Percentiles rank a stretch among this genome's conserved stretches.
phyloP scores from a whole-genome alignment of 129 eudicot genomes.

The Heracleum sosnowskyi region DNA sequence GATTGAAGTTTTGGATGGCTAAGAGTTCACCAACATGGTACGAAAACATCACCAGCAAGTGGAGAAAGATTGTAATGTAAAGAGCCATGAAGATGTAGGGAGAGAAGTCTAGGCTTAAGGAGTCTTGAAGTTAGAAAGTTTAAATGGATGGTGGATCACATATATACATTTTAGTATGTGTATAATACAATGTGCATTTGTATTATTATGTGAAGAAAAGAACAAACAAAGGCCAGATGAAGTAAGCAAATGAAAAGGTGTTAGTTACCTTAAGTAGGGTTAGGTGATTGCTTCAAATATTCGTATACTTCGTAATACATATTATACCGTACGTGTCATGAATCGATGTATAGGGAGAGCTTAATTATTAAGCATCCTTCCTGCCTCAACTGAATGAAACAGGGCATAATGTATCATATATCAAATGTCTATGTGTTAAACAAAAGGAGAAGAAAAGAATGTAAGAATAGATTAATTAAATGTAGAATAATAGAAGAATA shows the following conservation, averaged over 20 bases:
- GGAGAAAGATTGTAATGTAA: not conserved
- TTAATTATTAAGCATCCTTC: constrained; percentile 1
- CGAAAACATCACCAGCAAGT: not conserved
- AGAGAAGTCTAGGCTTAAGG: not conserved
- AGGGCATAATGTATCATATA: not conserved
- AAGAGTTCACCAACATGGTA: not conserved
- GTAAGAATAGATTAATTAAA: not conserved
- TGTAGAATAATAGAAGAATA: not conserved
- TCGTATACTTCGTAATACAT: not conserved
- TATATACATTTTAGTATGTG: not conserved
- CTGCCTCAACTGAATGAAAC: constrained; percentile 6
- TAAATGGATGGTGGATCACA: not conserved
- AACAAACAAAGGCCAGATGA: not conserved
- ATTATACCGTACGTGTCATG: not conserved
- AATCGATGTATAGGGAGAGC: not conserved
- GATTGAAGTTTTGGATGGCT: constrained; percentile 11
- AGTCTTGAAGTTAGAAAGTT: not conserved
- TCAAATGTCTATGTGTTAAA: not conserved
- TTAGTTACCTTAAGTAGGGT: not conserved
- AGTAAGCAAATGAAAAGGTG: not conserved
- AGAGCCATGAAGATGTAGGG: constrained; percentile 6
- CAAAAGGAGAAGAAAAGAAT: not conserved
- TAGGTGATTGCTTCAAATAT: not conserved
- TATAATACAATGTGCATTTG: not conserved
- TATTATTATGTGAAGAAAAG: not conserved